Evolutionary conservation across 768 basidiomycete genomes (phyloP).

Genomic region (Kwoniella pini): DNA sequence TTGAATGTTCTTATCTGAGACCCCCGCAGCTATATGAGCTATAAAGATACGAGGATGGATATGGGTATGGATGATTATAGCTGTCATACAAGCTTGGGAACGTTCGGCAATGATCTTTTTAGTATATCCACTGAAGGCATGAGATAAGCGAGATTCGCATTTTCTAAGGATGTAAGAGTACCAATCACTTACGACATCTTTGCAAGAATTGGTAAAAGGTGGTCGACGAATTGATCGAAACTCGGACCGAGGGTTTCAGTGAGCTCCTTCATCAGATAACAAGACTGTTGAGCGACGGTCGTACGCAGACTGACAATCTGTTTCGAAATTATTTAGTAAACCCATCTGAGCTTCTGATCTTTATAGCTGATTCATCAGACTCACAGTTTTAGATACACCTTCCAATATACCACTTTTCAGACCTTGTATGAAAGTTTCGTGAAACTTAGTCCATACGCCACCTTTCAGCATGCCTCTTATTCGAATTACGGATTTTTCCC

Average conservation of each 20-base stretch:
- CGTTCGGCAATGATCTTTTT: constrained; percentile 89
- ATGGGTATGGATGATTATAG: constrained; percentile 70
- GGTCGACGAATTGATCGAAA: constrained; percentile 79
- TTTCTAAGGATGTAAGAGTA: background rate
- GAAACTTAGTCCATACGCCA: constrained; percentile 71
- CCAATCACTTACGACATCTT: constrained; percentile 64
- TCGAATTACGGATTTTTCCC: constrained; percentile 73
- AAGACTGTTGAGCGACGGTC: constrained; percentile 78
- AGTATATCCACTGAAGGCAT: constrained; percentile 63
- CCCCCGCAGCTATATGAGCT: constrained; percentile 66
- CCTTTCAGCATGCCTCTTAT: constrained; percentile 90
- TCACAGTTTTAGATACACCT: constrained; percentile 78
- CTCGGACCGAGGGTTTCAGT: constrained; percentile 65
- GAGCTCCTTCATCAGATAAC: constrained; percentile 74
- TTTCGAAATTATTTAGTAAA: background rate
- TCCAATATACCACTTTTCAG: constrained; percentile 79
- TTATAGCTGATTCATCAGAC: too few species aligned
- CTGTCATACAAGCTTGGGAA: constrained; percentile 70
- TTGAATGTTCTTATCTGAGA: constrained; percentile 80
- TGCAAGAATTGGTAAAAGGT: constrained; percentile 71
- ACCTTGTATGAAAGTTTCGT: constrained; percentile 70
- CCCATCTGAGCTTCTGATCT: background rate
- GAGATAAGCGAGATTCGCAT: background rate
- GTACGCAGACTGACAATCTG: constrained; percentile 88
- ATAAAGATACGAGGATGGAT: constrained; percentile 70